Evolutionary conservation across 768 basidiomycete species (phyloP).

Genomic region (Boletus fagicola): DNA sequence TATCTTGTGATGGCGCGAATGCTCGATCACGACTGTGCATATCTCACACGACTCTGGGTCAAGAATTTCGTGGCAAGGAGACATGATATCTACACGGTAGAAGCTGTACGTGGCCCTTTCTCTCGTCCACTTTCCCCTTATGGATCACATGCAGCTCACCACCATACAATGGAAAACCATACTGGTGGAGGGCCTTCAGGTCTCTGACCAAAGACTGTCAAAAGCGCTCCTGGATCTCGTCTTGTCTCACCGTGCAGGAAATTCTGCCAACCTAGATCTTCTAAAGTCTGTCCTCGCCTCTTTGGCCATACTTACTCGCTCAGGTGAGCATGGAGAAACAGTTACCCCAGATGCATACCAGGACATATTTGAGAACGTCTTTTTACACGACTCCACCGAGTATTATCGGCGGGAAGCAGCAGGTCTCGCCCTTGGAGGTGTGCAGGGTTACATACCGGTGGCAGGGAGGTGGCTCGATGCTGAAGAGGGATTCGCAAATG

Average conservation of each 20-base stretch:
- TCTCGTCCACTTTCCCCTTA: neutral
- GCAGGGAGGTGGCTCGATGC: neutral
- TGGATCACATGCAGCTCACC: neutral
- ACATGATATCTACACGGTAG: neutral
- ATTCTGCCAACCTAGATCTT: neutral
- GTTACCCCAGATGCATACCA: neutral
- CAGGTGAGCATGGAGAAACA: neutral
- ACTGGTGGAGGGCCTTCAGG: neutral
- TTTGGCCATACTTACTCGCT: neutral
- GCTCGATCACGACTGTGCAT: neutral
- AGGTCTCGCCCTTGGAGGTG: neutral
- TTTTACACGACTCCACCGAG: neutral
- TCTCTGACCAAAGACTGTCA: neutral
- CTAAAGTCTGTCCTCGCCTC: neutral
- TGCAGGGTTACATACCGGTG: neutral
- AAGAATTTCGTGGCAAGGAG: neutral
- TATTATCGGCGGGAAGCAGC: neutral
- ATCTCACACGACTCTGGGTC: neutral
- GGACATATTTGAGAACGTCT: neutral
- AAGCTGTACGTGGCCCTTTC: neutral
- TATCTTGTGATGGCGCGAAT: neutral
- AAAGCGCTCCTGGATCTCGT: constrained; percentile 1
- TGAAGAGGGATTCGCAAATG: neutral
- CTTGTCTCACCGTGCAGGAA: neutral
- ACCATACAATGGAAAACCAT: neutral